Evolutionary conservation across 495 filamentous ascomycete species (phyloP), one percentile per base, ranked within the genome.

Genomic region (Melanomma pulvis-pyrius): DNA sequence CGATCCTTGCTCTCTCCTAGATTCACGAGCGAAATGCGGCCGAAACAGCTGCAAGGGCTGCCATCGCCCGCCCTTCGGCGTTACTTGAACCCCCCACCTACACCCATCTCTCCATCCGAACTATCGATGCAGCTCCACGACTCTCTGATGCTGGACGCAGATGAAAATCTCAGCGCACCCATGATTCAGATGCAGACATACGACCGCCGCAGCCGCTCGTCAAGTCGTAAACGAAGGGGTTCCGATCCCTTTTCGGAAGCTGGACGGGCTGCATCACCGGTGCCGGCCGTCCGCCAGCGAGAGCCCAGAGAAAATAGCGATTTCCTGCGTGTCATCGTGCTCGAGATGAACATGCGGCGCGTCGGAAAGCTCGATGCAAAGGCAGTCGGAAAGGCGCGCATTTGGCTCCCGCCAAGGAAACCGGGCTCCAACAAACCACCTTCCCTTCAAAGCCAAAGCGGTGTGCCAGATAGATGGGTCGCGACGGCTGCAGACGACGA

Each of bases 281-380:
- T 36, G 41, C 79, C 82, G 12, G 76, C 79, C 0, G 82, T 89
- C 12, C 88, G 92, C 15, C 93, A 93, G 74, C 87, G 94, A 15
- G 94, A 97, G 74, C 86, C 91, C 68, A 85, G 94, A 39, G 94
- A 98, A 75, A 98, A 98, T 74, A 85, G 89, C 25, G 89, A 97
- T 69, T 98, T 98, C 78, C 87, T 98, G 54, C 87, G 94, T 29
- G 88, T 98, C 71, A 91, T 96, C 28, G 93, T 97, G 58, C 82
- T 97, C 72, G 94, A 98, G 78, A 96, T 97, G 90, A 91, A 93
- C 63, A 98, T 98, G 94, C 88, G 93, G 30, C 88, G 91, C 70
- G 84, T 82, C 48, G 94, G 94, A 48, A 98, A 98, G 78, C 79
- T 98, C 61, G 90, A 92, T 69, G 90, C 93, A 50, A 87, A 88